Evolutionary conservation across 176 grass and related monocot genomes (phyloP), one percentile per base, ranked within the genome.

Genomic region (Leersia perrieri): DNA sequence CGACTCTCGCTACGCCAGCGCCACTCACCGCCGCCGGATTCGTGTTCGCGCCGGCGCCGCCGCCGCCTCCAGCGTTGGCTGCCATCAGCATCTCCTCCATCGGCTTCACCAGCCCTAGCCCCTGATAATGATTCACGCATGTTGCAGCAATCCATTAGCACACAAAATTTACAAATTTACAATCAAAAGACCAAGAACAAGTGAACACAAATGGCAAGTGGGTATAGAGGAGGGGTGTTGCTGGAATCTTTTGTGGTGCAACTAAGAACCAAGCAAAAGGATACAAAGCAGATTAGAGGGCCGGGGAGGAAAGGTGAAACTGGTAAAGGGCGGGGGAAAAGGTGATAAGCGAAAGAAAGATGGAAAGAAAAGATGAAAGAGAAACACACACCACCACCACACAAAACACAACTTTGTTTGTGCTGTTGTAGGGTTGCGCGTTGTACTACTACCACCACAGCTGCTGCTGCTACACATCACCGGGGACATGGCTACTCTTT

Each of bases 1-100:
- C 16, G 18, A n/a, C n/a, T n/a, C n/a, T n/a, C n/a, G n/a, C n/a
- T n/a, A n/a, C n/a, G n/a, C n/a, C n/a, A n/a, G n/a, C n/a, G n/a
- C n/a, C n/a, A n/a, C n/a, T n/a, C n/a, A n/a, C n/a, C n/a, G 39
- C 33, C 47, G 65, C 13, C 6, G 63, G 68, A 32, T 83, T 92
- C 36, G 66, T 78, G 38, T 70, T 78, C 39, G 73, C 76, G 22
- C 60, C 76, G 74, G 80, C 75, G 73, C 63, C 66, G 14, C 66
- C 76, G 22, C 60, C 76, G 74, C 76, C 75, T 68, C 63, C 66
- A 14, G 77, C 58, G 81, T 72, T 80, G 35, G 79, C 49, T n/a
- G 67, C 79, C 82, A 85, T 85, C 39, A 83, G 74, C 86, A 94
- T 91, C 74, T 97, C 91, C 79, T 94, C 94, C 91, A 93, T 91